These are phyloP conservation scores for Allium sativum DNA, from an alignment of 106 monocot genomes.

Conservation along the genomic window DNA sequence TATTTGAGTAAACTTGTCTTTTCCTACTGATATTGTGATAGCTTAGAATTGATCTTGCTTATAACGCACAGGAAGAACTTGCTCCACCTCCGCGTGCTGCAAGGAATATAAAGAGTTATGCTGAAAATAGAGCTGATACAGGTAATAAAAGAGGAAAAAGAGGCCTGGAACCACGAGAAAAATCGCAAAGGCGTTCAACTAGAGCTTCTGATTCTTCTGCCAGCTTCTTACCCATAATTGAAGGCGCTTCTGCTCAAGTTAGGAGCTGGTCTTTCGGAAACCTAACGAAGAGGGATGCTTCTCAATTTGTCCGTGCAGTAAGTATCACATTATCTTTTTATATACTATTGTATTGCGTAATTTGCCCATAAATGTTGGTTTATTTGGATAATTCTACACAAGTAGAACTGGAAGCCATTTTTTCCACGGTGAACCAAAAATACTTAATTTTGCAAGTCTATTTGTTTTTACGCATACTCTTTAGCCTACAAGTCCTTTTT, in stretches of 20 bases:
- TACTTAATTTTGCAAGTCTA: too few species aligned
- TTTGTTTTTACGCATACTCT: too few species aligned
- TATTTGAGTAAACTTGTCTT: too few species aligned
- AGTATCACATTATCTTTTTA: background rate
- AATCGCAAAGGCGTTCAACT: conserved; percentile 36
- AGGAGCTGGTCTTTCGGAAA: conserved; percentile 91
- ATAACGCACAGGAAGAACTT: conserved; percentile 55
- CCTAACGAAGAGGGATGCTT: conserved; percentile 88
- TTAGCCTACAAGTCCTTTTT: too few species aligned
- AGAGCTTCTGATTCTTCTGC: conserved; percentile 36
- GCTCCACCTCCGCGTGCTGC: conserved; percentile 99
- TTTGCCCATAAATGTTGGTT: too few species aligned
- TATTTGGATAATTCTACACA: too few species aligned
- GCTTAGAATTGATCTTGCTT: background rate
- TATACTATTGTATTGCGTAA: too few species aligned
- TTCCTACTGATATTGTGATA: too few species aligned
- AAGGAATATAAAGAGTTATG: conserved; percentile 89
- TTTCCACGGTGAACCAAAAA: too few species aligned
- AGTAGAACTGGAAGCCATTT: too few species aligned
- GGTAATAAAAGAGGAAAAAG: conserved; percentile 47
- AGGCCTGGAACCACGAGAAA: conserved; percentile 46
- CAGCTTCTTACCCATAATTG: conserved; percentile 54
- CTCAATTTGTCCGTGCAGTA: conserved; percentile 89
- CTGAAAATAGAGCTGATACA: conserved; percentile 46
- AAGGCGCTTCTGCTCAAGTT: conserved; percentile 73